These are phyloP conservation scores for Fusarium sp. DNA, from an alignment of 2,329 filamentous ascomycete species.

Conservation along the genomic window DNA sequence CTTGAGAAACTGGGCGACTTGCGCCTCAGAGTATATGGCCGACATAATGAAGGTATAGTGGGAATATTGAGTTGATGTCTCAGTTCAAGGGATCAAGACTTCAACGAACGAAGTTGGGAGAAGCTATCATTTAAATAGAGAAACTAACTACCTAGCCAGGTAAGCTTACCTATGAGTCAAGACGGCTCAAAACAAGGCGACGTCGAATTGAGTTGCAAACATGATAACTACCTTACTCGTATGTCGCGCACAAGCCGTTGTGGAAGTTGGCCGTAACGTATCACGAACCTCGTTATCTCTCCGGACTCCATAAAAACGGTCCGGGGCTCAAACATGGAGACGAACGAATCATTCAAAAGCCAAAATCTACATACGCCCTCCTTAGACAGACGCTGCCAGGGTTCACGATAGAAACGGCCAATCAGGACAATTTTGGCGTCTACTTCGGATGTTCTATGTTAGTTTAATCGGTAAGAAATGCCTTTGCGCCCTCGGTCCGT, in stretches of 20 bases:
- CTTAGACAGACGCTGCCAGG: slow-evolving; percentile 22
- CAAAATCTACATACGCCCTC: slow-evolving; percentile 15
- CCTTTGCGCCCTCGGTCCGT: slow-evolving; percentile 34
- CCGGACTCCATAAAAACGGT: slow-evolving; percentile 33
- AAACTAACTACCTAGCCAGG: background rate
- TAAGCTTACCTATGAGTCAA: slow-evolving; percentile 23
- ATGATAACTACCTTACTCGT: slow-evolving; percentile 28
- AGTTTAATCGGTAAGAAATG: slow-evolving; percentile 38
- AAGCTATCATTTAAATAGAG: slow-evolving; percentile 3
- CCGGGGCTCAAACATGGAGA: slow-evolving; percentile 26
- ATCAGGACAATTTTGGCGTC: slow-evolving; percentile 45
- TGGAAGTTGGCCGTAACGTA: slow-evolving; percentile 29
- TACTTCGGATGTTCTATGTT: slow-evolving; percentile 42
- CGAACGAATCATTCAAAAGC: slow-evolving; percentile 18
- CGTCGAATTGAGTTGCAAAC: slow-evolving; percentile 30
- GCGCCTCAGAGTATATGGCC: slow-evolving; percentile 45
- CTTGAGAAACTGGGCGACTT: slow-evolving; percentile 47
- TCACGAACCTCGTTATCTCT: slow-evolving; percentile 22
- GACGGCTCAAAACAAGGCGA: slow-evolving; percentile 16
- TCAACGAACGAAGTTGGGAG: slow-evolving; percentile 1
- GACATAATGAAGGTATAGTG: slow-evolving; percentile 40
- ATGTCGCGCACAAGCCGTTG: slow-evolving; percentile 31
- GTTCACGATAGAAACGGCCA: slow-evolving; percentile 24
- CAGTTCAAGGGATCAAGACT: slow-evolving; percentile 1
- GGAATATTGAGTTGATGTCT: background rate